Conservation (phyloP, 2,329 filamentous ascomycete species). For the Alternaria viburni region DNA sequence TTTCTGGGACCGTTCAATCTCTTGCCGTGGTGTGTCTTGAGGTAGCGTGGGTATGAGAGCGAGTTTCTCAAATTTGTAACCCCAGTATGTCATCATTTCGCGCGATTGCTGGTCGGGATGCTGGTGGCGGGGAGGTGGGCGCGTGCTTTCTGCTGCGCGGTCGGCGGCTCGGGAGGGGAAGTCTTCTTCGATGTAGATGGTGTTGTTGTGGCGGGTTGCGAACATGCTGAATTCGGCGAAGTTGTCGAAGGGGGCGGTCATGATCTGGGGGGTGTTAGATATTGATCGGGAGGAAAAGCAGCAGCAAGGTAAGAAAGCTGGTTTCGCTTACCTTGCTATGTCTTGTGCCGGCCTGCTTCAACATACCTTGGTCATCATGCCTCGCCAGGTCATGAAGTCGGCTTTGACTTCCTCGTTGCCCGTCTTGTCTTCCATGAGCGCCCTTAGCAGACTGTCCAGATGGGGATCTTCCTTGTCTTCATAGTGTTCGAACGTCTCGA, state of each 20-base stretch:
- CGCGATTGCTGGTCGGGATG: slow-evolving; percentile 66
- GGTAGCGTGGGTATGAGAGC: slow-evolving; percentile 77
- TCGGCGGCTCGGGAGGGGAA: slow-evolving; percentile 72
- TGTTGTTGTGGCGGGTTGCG: slow-evolving; percentile 85
- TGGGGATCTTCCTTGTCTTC: slow-evolving; percentile 87
- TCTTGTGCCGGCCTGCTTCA: neutral
- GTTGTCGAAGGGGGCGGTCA: slow-evolving; percentile 82
- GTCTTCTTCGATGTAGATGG: slow-evolving; percentile 87
- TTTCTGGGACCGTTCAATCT: slow-evolving; percentile 77
- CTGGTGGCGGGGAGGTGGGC: slow-evolving; percentile 30
- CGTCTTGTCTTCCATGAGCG: slow-evolving; percentile 74
- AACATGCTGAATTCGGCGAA: slow-evolving; percentile 93
- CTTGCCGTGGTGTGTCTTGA: slow-evolving; percentile 77
- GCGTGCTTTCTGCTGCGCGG: slow-evolving; percentile 54
- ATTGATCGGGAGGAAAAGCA: neutral
- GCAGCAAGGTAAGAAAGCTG: slow-evolving; percentile 21
- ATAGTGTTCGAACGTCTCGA: slow-evolving; percentile 80
- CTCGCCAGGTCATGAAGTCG: slow-evolving; percentile 89
- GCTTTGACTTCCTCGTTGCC: slow-evolving; percentile 66
- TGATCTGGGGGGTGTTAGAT: slow-evolving; percentile 64
- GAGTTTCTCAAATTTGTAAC: slow-evolving; percentile 96
- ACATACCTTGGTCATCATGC: slow-evolving; percentile 95
- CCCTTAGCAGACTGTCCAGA: slow-evolving; percentile 79
- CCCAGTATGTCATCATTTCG: slow-evolving; percentile 92
- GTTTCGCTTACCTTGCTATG: slow-evolving; percentile 22